These are phyloP conservation scores for Euryodendron excelsum DNA, from an alignment of 148 eudicot genomes.

Conservation along the genomic window DNA sequence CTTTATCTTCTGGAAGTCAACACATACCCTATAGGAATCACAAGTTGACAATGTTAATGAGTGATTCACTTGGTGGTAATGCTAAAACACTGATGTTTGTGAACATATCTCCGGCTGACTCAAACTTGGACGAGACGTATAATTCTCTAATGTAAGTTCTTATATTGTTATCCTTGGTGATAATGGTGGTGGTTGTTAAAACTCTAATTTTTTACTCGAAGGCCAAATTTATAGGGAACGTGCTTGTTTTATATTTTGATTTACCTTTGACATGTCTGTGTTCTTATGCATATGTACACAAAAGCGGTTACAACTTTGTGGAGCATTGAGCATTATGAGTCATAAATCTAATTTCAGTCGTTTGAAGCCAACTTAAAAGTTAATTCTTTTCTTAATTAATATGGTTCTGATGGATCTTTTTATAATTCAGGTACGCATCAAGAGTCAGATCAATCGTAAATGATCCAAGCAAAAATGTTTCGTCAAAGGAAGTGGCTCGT, in stretches of 20 bases:
- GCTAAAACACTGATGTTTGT: slow-evolving; percentile 98
- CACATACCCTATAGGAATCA: slow-evolving; percentile 97
- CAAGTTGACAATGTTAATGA: slow-evolving; percentile 96
- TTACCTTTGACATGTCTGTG: too few relatives aligned
- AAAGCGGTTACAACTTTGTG: too few relatives aligned
- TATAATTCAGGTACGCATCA: slow-evolving; percentile 71
- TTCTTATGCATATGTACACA: too few relatives aligned
- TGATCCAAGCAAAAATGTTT: slow-evolving; percentile 86
- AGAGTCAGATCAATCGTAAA: slow-evolving; percentile 89
- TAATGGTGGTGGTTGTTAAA: not conserved
- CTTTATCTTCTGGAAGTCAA: slow-evolving; percentile 74
- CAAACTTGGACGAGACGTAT: slow-evolving; percentile 90
- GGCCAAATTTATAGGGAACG: too few relatives aligned
- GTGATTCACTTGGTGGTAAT: slow-evolving; percentile 97
- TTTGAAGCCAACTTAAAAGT: too few relatives aligned
- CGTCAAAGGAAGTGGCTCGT: slow-evolving; percentile 91
- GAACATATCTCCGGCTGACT: slow-evolving; percentile 86
- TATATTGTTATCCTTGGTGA: not conserved
- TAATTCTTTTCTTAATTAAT: too few relatives aligned
- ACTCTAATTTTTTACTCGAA: too few relatives aligned
- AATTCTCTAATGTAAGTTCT: slow-evolving; percentile 80
- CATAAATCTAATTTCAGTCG: not conserved
- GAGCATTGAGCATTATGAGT: not conserved
- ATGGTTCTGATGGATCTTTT: not conserved
- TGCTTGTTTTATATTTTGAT: too few relatives aligned